Evolutionary conservation across 2,329 filamentous ascomycete species (phyloP).

Genomic region (Cercospora nicotianae): DNA sequence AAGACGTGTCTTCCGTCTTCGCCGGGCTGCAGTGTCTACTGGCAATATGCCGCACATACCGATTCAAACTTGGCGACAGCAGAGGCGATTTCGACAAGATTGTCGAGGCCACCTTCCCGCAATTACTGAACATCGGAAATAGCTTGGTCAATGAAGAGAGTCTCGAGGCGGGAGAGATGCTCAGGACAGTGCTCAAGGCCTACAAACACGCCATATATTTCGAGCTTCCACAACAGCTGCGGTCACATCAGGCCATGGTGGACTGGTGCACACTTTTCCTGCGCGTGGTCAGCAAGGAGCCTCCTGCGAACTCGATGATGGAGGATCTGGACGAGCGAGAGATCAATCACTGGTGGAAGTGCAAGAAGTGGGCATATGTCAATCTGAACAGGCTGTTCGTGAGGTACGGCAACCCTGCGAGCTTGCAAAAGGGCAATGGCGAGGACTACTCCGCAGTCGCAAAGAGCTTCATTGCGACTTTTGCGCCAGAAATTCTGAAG

Average conservation of each 20-base stretch:
- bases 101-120: slow-evolving; percentile 85
- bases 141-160: slow-evolving; percentile 87
- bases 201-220: slow-evolving; percentile 98
- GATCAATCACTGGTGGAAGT: slow-evolving; percentile 98
- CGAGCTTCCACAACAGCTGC: slow-evolving; percentile 76
- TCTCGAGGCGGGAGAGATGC: slow-evolving; percentile 93
- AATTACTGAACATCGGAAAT: slow-evolving; percentile 81
- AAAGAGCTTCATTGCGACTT: slow-evolving; percentile 85
- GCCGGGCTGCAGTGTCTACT: slow-evolving; percentile 91
- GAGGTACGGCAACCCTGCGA: slow-evolving; percentile 82
- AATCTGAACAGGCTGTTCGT: slow-evolving; percentile 96
- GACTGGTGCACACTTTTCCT: slow-evolving; percentile 97
- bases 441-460: slow-evolving; percentile 79
- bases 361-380: slow-evolving; percentile 99
- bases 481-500: slow-evolving; percentile 94
- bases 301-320: slow-evolving; percentile 74
- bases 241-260: slow-evolving; percentile 79
- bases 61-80: slow-evolving; percentile 84
- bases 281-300: slow-evolving; percentile 79
- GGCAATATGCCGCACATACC: slow-evolving; percentile 91
- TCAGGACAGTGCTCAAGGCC: slow-evolving; percentile 90
- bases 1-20: slow-evolving; percentile 82
- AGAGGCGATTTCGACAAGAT: slow-evolving; percentile 91
- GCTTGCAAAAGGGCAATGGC: slow-evolving; percentile 69
- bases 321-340: slow-evolving; percentile 85